Conservation (phyloP, 208 protist species). For the Acanthamoeba sp. region DNA sequence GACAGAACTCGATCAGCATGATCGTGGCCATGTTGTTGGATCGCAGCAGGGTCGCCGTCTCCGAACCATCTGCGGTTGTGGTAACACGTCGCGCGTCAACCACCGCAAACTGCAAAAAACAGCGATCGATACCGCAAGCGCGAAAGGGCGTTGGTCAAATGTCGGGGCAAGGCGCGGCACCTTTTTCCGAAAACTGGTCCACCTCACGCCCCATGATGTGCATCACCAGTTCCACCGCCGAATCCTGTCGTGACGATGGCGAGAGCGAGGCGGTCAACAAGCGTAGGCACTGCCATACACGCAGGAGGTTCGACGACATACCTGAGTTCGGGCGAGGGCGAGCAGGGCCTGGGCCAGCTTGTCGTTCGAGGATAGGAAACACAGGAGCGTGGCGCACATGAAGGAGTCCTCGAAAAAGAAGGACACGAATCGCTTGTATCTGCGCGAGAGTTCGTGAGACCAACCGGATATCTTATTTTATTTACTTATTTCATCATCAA, state of each 20-base stretch:
- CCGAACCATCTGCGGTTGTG: neutral
- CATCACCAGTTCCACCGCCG: neutral
- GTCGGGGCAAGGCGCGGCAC: neutral
- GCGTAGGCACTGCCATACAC: no score
- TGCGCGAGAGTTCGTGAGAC: neutral
- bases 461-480: no score
- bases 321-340: neutral
- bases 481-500: no score
- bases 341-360: conserved; percentile 40
- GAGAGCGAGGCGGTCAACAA: neutral
- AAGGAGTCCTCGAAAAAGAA: conserved; percentile 12
- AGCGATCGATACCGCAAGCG: neutral
- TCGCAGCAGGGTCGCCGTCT: conserved; percentile 32
- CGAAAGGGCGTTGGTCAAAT: neutral
- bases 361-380: conserved; percentile 20
- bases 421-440: conserved; percentile 17
- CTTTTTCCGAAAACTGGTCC: conserved; percentile 31
- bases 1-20: conserved; percentile 51
- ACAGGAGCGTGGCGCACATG: neutral
- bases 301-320: no score
- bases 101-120: no score
- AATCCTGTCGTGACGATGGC: neutral
- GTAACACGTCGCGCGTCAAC: neutral
- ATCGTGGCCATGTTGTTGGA: conserved; percentile 56
- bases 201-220: conserved; percentile 5